phyloP scores from a whole-genome alignment of 225 moss, liverwort and hornwort genomes.

The Polytrichum formosum region DNA sequence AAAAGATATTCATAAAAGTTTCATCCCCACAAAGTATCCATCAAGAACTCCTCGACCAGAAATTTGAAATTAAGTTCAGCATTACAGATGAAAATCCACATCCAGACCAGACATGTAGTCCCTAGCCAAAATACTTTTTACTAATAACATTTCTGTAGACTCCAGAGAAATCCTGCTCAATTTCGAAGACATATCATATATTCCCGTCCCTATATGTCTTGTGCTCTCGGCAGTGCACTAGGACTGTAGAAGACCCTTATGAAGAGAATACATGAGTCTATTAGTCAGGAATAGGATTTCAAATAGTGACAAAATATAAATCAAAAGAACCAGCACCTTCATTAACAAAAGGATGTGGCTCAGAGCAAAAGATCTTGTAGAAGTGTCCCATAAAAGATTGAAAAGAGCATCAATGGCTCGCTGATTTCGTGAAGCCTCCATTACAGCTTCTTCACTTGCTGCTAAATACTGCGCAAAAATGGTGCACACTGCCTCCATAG shows the following conservation, averaged over 20 bases:
- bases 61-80: too few relatives aligned
- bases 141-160: neutral
- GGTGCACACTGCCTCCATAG: slow-evolving; percentile 59
- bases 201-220: too few relatives aligned
- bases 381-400: slow-evolving; percentile 62
- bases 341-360: slow-evolving; percentile 65
- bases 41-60: too few relatives aligned
- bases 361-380: slow-evolving; percentile 60
- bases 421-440: slow-evolving; percentile 65
- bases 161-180: neutral
- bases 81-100: too few relatives aligned
- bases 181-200: too few relatives aligned
- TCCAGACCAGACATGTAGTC: too few relatives aligned
- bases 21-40: too few relatives aligned
- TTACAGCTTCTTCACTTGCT: slow-evolving; percentile 59
- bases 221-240: too few relatives aligned
- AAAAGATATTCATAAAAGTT: neutral
- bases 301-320: too few relatives aligned
- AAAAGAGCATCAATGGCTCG: slow-evolving; percentile 65
- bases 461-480: slow-evolving; percentile 64
- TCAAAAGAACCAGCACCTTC: slow-evolving; percentile 43
- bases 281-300: neutral
- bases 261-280: neutral
- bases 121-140: too few relatives aligned
- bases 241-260: neutral